phyloP scores from a whole-genome alignment of 2,329 filamentous ascomycete species.

The Talaromyces sp. region DNA sequence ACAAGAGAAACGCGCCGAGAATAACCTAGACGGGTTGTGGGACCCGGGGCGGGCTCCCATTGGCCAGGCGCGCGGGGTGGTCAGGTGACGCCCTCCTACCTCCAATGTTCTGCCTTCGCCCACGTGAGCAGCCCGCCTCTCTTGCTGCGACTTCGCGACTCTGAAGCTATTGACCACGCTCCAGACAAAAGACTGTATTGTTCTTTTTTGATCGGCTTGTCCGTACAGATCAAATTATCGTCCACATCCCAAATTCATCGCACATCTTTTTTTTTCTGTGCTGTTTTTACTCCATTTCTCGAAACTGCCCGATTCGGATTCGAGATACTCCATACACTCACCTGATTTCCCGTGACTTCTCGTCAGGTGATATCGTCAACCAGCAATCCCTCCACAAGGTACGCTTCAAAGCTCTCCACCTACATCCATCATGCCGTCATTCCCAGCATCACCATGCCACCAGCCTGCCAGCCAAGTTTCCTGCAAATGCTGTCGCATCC shows the following conservation, averaged over 20 bases:
- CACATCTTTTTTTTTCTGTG: constrained; percentile 12
- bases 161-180: constrained; percentile 16
- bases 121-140: constrained; percentile 39
- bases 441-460: constrained; percentile 1
- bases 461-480: neutral
- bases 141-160: constrained; percentile 18
- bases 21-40: neutral
- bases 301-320: constrained; percentile 22
- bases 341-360: constrained; percentile 32
- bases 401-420: constrained; percentile 7
- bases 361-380: constrained; percentile 37
- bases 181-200: neutral
- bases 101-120: constrained; percentile 16
- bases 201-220: constrained; percentile 1
- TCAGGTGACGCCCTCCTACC: constrained; percentile 27
- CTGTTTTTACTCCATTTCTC: constrained; percentile 20
- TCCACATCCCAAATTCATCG: neutral
- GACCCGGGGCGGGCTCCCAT: neutral
- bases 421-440: neutral
- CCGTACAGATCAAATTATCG: neutral
- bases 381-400: constrained; percentile 7
- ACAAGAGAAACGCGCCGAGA: neutral
- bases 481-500: neutral
- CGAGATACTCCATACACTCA: constrained; percentile 24
- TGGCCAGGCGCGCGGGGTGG: constrained; percentile 8